Evolutionary conservation across 352 stramenopile genomes (phyloP).

Genomic region (Pythium plurisporium): DNA sequence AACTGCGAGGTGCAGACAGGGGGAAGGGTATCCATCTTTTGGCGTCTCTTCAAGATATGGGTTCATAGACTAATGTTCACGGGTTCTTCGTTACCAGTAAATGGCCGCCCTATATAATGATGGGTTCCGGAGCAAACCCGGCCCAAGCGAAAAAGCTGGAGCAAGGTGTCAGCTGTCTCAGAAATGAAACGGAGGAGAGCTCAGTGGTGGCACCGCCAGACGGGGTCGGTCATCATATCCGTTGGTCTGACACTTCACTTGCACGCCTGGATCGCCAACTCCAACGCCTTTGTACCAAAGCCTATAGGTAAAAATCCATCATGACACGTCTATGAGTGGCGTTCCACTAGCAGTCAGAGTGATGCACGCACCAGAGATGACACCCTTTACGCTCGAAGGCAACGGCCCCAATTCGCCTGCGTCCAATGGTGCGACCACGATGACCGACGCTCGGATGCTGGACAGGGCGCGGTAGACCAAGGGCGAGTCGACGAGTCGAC

Average conservation of each 20-base stretch:
- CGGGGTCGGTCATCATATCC: no score
- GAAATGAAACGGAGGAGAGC: not conserved
- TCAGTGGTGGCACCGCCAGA: not conserved
- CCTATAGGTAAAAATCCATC: conserved; percentile 1
- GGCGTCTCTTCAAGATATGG: conserved; percentile 12
- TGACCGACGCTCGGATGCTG: conserved; percentile 25
- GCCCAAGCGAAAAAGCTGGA: not conserved
- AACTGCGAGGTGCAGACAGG: not conserved
- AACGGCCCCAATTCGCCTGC: conserved; percentile 31
- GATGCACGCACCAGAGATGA: conserved; percentile 34
- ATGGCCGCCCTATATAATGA: no score
- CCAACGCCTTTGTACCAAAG: conserved; percentile 2
- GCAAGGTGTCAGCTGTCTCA: no score
- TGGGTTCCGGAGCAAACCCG: not conserved
- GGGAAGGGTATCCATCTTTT: not conserved
- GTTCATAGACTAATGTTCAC: no score
- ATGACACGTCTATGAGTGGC: no score
- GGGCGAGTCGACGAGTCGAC: conserved; percentile 29
- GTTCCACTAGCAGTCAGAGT: no score
- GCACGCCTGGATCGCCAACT: conserved; percentile 14
- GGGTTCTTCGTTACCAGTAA: no score
- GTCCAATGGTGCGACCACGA: conserved; percentile 30
- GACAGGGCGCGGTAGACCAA: conserved; percentile 29
- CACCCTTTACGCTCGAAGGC: conserved; percentile 28
- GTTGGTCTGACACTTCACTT: no score